Percentiles rank a stretch among this genome's conserved stretches.
These are phyloP conservation scores for Fusarium cicatricum DNA, from an alignment of 2,329 filamentous ascomycete species.

Conservation along the genomic window DNA sequence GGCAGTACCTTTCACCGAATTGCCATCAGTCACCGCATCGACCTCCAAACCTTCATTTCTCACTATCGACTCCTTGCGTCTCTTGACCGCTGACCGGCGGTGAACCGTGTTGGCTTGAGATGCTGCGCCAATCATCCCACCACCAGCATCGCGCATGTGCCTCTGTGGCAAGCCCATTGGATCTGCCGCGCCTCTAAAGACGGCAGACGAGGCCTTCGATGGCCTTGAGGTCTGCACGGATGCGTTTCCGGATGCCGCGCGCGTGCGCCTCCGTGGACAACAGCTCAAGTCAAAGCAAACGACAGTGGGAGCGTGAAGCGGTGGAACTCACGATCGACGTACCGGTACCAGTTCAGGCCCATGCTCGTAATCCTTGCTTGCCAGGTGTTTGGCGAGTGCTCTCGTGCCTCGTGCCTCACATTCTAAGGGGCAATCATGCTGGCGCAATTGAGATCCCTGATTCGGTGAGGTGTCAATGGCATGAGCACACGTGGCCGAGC, in stretches of 20 bases:
- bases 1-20: slow-evolving; percentile 14
- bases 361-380: slow-evolving; percentile 4
- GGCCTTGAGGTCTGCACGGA: slow-evolving; percentile 11
- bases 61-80: slow-evolving; percentile 8
- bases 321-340: slow-evolving; percentile 30
- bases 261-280: slow-evolving; percentile 8
- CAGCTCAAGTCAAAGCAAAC: slow-evolving; percentile 12
- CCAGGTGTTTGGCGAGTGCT: slow-evolving; percentile 9
- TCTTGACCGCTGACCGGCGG: slow-evolving; percentile 34
- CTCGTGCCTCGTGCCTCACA: slow-evolving; percentile 8
- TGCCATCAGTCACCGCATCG: slow-evolving; percentile 14
- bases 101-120: slow-evolving; percentile 28
- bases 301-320: slow-evolving; percentile 18
- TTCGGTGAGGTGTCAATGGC: slow-evolving; percentile 12
- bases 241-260: slow-evolving; percentile 25
- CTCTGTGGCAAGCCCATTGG: slow-evolving; percentile 27
- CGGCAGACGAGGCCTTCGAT: slow-evolving; percentile 19
- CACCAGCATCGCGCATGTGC: slow-evolving; percentile 24
- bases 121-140: slow-evolving; percentile 35
- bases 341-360: slow-evolving; percentile 14
- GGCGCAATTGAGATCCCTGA: slow-evolving; percentile 1
- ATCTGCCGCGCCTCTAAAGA: slow-evolving; percentile 11
- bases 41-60: not conserved
- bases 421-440: slow-evolving; percentile 13
- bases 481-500: slow-evolving; percentile 16